Conservation (phyloP, 1,139 yeast genomes). For the Suhomyces bolitotheri region DNA sequence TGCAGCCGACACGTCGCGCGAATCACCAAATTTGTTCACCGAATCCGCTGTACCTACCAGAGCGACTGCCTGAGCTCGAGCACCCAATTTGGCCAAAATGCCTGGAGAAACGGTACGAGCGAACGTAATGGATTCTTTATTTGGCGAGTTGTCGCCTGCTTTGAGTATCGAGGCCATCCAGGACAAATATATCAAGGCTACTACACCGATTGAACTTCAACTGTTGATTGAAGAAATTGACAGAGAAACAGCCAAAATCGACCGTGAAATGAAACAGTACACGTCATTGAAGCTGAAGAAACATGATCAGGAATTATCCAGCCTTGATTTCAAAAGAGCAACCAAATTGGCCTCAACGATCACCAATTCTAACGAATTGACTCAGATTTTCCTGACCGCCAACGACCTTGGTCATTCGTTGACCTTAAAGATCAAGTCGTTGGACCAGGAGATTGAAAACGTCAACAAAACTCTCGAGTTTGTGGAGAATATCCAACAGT, state of each 20-base stretch:
- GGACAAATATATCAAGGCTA: constrained; percentile 11
- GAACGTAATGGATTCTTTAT: no score
- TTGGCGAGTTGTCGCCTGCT: no score
- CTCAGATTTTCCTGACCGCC: constrained; percentile 55
- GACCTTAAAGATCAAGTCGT: constrained; percentile 65
- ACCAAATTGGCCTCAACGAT: constrained; percentile 38
- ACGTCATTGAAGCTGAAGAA: constrained; percentile 29
- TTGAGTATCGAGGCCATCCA: no score
- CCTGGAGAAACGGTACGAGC: no score
- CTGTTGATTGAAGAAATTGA: constrained; percentile 25
- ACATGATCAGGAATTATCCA: constrained; percentile 38
- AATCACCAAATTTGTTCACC: constrained; percentile 1
- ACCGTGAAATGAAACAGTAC: constrained; percentile 29
- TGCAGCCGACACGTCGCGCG: constrained; percentile 6
- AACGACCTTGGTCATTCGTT: constrained; percentile 65
- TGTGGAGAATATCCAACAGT: constrained; percentile 62
- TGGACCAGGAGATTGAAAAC: constrained; percentile 70
- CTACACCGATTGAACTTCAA: constrained; percentile 23
- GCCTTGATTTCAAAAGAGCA: constrained; percentile 40
- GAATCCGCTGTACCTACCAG: no score
- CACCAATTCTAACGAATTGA: constrained; percentile 46
- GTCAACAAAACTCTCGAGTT: constrained; percentile 66
- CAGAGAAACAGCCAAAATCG: constrained; percentile 20
- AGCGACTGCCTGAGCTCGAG: no score
- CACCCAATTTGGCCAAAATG: no score